These are phyloP conservation scores for Ceratocystis destructans DNA, from an alignment of 2,329 filamentous ascomycete species.

Conservation along the genomic window DNA sequence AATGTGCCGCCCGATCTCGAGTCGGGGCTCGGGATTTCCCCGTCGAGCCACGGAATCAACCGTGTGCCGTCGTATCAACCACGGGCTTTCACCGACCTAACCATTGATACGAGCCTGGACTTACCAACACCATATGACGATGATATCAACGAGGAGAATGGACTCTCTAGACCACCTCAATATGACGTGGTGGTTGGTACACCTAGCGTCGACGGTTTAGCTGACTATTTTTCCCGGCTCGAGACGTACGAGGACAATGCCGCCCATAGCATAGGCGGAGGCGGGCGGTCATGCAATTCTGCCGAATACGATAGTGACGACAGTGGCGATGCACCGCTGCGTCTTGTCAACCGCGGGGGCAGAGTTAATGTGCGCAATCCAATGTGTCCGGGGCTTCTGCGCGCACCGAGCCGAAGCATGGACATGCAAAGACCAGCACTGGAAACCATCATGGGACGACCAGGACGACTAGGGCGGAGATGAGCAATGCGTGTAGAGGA, in stretches of 20 bases:
- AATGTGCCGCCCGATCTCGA: neutral
- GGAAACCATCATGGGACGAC: slow-evolving; percentile 25
- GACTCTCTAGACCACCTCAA: slow-evolving; percentile 61
- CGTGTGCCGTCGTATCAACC: slow-evolving; percentile 78
- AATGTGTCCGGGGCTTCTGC: slow-evolving; percentile 38
- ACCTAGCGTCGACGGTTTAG: slow-evolving; percentile 52
- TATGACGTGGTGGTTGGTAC: slow-evolving; percentile 68
- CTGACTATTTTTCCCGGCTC: slow-evolving; percentile 76
- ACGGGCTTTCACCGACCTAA: slow-evolving; percentile 62
- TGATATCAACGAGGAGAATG: slow-evolving; percentile 21
- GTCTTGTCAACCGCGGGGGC: slow-evolving; percentile 38
- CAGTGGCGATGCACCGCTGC: slow-evolving; percentile 27
- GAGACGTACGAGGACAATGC: slow-evolving; percentile 49
- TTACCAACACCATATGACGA: slow-evolving; percentile 27
- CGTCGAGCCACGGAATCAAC: slow-evolving; percentile 36
- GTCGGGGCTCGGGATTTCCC: neutral
- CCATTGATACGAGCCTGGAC: slow-evolving; percentile 9
- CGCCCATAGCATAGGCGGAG: neutral
- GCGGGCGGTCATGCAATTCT: slow-evolving; percentile 24
- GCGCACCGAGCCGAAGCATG: slow-evolving; percentile 42
- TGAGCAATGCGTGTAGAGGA: neutral
- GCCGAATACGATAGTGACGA: slow-evolving; percentile 26
- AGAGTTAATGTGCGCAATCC: slow-evolving; percentile 46
- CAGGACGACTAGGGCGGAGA: slow-evolving; percentile 20
- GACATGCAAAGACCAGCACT: slow-evolving; percentile 37